Percentiles rank a stretch among this genome's conserved stretches.
Evolutionary conservation across 495 filamentous ascomycete genomes (phyloP).

Genomic region (Penicillium steckii): DNA sequence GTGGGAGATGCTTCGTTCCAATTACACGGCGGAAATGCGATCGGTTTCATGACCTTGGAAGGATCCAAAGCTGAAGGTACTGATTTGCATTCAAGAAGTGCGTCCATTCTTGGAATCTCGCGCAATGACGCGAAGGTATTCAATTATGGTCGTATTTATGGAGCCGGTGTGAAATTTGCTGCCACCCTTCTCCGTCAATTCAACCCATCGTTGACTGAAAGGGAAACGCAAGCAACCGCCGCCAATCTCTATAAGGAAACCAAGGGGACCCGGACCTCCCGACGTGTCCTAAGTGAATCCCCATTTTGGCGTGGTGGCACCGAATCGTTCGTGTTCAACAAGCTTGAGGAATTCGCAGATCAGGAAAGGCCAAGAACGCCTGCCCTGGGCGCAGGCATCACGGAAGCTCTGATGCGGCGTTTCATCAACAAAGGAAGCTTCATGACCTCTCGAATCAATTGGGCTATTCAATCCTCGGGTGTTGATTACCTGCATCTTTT

Average conservation of each 20-base stretch:
- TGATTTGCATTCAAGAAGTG: constrained; percentile 93
- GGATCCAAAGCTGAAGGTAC: constrained; percentile 92
- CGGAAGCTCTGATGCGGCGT: constrained; percentile 84
- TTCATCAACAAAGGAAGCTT: constrained; percentile 88
- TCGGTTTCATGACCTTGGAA: constrained; percentile 99
- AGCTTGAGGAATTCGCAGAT: constrained; percentile 93
- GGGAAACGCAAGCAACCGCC: constrained; percentile 71
- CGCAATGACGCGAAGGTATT: constrained; percentile 96
- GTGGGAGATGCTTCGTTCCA: constrained; percentile 93
- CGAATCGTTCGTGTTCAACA: constrained; percentile 97
- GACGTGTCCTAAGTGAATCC: constrained; percentile 65
- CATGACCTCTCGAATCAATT: constrained; percentile 96
- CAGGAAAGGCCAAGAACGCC: constrained; percentile 90
- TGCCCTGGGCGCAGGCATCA: constrained; percentile 94
- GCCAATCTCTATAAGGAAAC: constrained; percentile 81
- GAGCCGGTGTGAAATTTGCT: constrained; percentile 91
- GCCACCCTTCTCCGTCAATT: constrained; percentile 88
- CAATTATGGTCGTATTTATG: constrained; percentile 98
- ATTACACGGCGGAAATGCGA: constrained; percentile 91
- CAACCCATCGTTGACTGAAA: constrained; percentile 77
- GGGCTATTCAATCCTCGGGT: constrained; percentile 96
- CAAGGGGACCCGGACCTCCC: constrained; percentile 77
- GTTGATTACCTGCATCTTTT: constrained; percentile 97
- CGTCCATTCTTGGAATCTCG: constrained; percentile 85
- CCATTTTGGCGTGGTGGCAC: constrained; percentile 96